These are phyloP conservation scores for Xylaria nigripes DNA, from an alignment of 495 filamentous ascomycete species.

Conservation along the genomic window DNA sequence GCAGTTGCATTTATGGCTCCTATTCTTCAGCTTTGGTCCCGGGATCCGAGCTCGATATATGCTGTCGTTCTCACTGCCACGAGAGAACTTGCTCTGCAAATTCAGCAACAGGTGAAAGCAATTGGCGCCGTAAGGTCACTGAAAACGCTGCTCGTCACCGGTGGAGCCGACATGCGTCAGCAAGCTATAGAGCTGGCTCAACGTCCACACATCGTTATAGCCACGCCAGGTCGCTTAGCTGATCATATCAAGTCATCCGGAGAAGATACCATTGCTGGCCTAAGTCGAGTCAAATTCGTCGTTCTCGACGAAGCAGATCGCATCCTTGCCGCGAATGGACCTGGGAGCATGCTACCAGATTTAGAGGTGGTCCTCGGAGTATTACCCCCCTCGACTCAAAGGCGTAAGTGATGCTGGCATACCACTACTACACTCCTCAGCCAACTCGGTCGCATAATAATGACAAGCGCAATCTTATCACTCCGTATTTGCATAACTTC, in stretches of 20 bases:
- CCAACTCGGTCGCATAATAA: background rate
- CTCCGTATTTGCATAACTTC: background rate
- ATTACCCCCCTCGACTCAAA: slow-evolving; percentile 59
- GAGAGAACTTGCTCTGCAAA: slow-evolving; percentile 87
- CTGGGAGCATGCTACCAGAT: slow-evolving; percentile 86
- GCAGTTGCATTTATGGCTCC: slow-evolving; percentile 84
- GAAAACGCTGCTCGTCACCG: slow-evolving; percentile 78
- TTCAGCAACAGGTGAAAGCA: slow-evolving; percentile 89
- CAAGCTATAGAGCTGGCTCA: slow-evolving; percentile 77
- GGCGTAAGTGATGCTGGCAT: slow-evolving; percentile 52
- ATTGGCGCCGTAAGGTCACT: slow-evolving; percentile 78
- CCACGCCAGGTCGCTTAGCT: slow-evolving; percentile 87
- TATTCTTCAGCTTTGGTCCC: slow-evolving; percentile 86
- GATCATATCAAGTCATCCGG: slow-evolving; percentile 90
- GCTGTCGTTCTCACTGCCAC: slow-evolving; percentile 87
- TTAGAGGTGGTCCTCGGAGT: slow-evolving; percentile 77
- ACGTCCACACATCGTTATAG: slow-evolving; percentile 85
- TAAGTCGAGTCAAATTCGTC: slow-evolving; percentile 70
- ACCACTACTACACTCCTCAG: background rate
- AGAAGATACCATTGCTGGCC: slow-evolving; percentile 73
- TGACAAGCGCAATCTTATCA: background rate
- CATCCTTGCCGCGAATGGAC: slow-evolving; percentile 59
- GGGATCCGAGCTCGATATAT: slow-evolving; percentile 86
- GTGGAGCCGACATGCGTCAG: slow-evolving; percentile 82
- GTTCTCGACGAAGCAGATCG: slow-evolving; percentile 96